Evolutionary conservation across 805 yeast species (phyloP).

Genomic region (Metschnikowia hibisci): DNA sequence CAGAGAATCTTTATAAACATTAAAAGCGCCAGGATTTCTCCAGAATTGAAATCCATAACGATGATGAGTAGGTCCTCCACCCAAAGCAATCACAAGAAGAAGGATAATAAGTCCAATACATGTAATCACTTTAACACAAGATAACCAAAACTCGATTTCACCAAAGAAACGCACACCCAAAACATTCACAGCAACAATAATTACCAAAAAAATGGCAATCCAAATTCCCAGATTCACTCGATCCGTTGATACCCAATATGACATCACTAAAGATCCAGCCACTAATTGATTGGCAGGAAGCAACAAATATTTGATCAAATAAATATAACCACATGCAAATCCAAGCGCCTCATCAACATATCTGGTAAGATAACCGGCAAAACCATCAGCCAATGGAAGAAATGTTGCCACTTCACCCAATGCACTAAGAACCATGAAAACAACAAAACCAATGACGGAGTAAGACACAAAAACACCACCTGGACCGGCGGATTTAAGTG

Average conservation of each 20-base stretch:
- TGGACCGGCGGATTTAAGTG: constrained; percentile 70
- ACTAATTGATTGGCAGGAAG: constrained; percentile 62
- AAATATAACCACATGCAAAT: constrained; percentile 64
- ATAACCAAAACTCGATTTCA: constrained; percentile 50
- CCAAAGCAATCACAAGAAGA: constrained; percentile 61
- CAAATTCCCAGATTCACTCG: constrained; percentile 50
- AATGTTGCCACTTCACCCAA: constrained; percentile 68
- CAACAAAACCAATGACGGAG: constrained; percentile 64
- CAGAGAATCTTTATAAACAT: constrained; percentile 42
- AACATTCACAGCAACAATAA: constrained; percentile 40
- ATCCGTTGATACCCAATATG: constrained; percentile 49
- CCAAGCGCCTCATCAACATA: constrained; percentile 66
- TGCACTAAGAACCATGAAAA: constrained; percentile 49
- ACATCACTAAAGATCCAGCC: constrained; percentile 54
- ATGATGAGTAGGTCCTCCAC: constrained; percentile 76
- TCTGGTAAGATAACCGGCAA: constrained; percentile 60
- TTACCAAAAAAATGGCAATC: constrained; percentile 37
- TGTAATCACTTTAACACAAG: constrained; percentile 60
- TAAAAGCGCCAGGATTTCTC: constrained; percentile 64
- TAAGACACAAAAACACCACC: constrained; percentile 63
- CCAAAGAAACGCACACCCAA: constrained; percentile 52
- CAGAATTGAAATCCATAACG: constrained; percentile 71
- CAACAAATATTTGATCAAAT: constrained; percentile 51
- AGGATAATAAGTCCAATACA: constrained; percentile 64
- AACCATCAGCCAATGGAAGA: constrained; percentile 63